A percentile compares a stretch with the other conserved stretches of the same genome.
phyloP scores from a whole-genome alignment of 257 asterid species.

The Capsicum chinense region DNA sequence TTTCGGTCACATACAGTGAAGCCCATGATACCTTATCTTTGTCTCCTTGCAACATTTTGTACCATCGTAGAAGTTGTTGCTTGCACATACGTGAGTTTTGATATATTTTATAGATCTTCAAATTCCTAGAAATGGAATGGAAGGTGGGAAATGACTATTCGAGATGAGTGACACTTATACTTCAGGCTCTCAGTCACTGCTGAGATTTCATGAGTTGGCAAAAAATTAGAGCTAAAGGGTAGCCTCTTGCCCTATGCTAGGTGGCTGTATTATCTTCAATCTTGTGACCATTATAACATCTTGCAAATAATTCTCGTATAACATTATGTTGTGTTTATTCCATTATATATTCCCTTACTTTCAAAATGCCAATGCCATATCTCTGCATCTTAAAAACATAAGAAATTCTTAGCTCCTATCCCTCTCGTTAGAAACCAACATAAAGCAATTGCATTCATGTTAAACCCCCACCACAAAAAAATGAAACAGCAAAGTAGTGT shows the following conservation, averaged over 20 bases:
- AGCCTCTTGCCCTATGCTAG: neutral
- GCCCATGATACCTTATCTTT: neutral
- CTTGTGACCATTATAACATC: constrained; percentile 2
- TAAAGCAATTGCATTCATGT: neutral
- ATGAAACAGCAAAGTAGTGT: too few relatives aligned
- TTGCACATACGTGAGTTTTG: neutral
- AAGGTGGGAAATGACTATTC: neutral
- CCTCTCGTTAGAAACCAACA: constrained; percentile 2
- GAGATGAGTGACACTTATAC: neutral
- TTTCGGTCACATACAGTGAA: neutral
- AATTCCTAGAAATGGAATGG: neutral
- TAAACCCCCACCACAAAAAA: too few relatives aligned
- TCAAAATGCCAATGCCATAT: neutral
- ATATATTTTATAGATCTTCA: neutral
- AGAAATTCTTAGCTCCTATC: neutral
- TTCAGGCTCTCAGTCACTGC: neutral
- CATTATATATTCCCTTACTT: neutral
- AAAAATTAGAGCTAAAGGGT: neutral
- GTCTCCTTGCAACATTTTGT: neutral
- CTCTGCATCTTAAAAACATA: neutral
- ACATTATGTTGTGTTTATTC: neutral
- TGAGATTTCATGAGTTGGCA: neutral
- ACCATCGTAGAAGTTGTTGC: neutral
- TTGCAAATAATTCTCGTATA: neutral
- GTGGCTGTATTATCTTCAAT: neutral